Percentiles rank a stretch among this genome's conserved stretches.
Conservation (phyloP, 2,329 filamentous ascomycete genomes). For the Microdochium bolleyi region DNA sequence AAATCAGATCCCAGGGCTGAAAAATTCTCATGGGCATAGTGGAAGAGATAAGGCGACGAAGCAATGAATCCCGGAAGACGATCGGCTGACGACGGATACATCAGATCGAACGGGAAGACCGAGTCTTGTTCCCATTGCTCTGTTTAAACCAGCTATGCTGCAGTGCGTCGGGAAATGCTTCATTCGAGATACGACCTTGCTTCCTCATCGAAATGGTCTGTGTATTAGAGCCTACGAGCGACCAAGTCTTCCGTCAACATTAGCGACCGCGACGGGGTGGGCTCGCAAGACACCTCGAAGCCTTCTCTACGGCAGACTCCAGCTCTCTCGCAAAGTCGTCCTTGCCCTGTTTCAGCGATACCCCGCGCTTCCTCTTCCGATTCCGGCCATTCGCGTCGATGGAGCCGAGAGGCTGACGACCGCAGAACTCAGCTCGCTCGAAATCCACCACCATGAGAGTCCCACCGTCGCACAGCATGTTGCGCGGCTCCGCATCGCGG, state of each 20-base stretch:
- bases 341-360: conserved; percentile 4
- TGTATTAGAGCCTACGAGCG: not conserved
- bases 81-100: not conserved
- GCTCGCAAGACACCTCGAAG: not conserved
- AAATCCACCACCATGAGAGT: conserved; percentile 24
- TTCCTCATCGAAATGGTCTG: not conserved
- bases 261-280: not conserved
- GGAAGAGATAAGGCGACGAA: not conserved
- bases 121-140: not conserved
- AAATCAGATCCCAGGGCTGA: not conserved
- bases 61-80: not conserved
- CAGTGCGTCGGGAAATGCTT: not conserved
- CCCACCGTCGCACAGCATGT: conserved; percentile 20
- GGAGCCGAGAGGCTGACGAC: conserved; percentile 10
- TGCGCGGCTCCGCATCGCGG: conserved; percentile 18
- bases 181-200: not conserved
- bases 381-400: conserved; percentile 7
- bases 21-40: not conserved
- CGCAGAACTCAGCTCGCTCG: conserved; percentile 14
- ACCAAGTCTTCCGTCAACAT: not conserved
- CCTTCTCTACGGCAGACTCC: too few species aligned
- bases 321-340: conserved; percentile 10
- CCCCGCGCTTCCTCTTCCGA: conserved; percentile 14
- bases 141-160: not conserved
- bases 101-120: not conserved